phyloP scores from a whole-genome alignment of 345 rosid genomes.

The Salix arbutifolia region DNA sequence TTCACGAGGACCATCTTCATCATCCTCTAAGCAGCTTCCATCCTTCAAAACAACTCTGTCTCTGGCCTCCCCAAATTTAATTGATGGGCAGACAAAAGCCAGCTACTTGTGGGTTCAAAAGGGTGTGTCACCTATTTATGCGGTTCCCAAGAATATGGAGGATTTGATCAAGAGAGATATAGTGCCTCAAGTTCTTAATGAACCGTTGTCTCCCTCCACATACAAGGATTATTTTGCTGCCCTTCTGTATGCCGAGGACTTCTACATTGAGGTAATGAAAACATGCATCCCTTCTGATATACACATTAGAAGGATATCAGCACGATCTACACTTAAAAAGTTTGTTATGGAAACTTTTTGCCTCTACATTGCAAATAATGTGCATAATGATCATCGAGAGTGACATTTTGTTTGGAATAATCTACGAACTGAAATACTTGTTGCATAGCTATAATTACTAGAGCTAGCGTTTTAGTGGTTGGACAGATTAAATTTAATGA shows the following conservation, averaged over 20 bases:
- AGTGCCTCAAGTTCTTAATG: conserved; percentile 24
- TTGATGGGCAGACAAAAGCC: neutral
- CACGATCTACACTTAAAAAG: neutral
- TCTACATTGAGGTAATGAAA: conserved; percentile 29
- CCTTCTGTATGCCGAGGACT: conserved; percentile 41
- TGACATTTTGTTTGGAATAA: too few relatives aligned
- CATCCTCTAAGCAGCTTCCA: neutral
- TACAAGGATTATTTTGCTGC: conserved; percentile 32
- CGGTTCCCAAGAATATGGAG: conserved; percentile 24
- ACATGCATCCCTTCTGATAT: neutral
- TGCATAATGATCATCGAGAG: neutral
- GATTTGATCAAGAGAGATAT: conserved; percentile 18
- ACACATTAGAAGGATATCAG: neutral
- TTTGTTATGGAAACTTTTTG: neutral
- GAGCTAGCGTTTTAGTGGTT: too few relatives aligned
- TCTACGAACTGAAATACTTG: neutral
- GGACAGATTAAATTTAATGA: too few relatives aligned
- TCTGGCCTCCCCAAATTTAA: neutral
- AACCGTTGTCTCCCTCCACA: conserved; percentile 15
- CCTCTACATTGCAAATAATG: neutral
- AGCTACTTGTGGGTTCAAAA: neutral
- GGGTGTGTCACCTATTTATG: conserved; percentile 17
- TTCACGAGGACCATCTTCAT: neutral
- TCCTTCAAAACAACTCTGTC: conserved; percentile 19
- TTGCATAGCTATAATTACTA: neutral